Evolutionary conservation across 768 basidiomycete genomes (phyloP), one percentile per base, ranked within the genome.

Genomic region (Exidia glandulosa): DNA sequence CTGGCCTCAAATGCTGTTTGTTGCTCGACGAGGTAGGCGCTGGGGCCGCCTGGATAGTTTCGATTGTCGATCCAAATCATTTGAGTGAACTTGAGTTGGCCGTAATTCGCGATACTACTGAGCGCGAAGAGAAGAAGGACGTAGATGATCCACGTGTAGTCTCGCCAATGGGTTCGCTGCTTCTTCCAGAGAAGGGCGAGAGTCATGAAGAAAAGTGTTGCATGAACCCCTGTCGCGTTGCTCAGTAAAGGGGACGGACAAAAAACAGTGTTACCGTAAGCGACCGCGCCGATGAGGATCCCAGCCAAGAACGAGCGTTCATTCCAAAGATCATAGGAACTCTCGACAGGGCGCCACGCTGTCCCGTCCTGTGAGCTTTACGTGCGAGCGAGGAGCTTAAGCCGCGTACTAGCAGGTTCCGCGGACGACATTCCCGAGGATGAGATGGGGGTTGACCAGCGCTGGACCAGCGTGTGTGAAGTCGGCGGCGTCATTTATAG

Each of bases 21-120:
- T 56, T 73, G 59, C 29, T 62, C 45, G 13, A 57, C 63, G 50
- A 73, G 67, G 59, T 76, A 77, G 14, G 66, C 70, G 5, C 66
- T 67, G 16, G 68, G 68, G 0, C 76, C 76, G 0, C 74, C 75
- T 2, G 73, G 72, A 41, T 64, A 72, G 23, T 62, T 52, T 2
- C 62, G 57, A 23, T 74, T 56, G 5, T 62, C 63, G 14, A 77
- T 61, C 76, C 77, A 78, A 66, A 74, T 70, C 37, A 54, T 54
- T 19, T 54, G 50, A 23, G 50, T 31, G 30, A 54, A 54, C 50
- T 54, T 54, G 29, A 54, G 25, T 14, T 54, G 27, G 6, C 50
- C 50, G 4, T 19, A 27, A 19, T 54, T 54, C 10, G 27, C 50
- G 19, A 54, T 31, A 29, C 50, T 54, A 27, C 50, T 54, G 50